phyloP scores from a whole-genome alignment of 192 early-diverging fungal genomes.

The Rhizoclosmatium globosum region DNA sequence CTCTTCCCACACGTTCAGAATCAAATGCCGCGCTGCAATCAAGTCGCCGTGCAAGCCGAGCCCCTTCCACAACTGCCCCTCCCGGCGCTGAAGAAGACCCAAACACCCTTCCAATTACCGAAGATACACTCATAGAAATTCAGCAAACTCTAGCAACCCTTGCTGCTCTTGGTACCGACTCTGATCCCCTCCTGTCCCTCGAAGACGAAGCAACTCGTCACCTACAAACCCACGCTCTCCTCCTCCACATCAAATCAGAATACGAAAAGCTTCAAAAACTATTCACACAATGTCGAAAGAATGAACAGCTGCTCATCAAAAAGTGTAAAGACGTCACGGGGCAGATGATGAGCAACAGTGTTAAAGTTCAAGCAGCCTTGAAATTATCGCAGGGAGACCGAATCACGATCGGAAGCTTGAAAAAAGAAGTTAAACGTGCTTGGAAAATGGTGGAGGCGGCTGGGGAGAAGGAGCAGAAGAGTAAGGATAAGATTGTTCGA shows the following conservation, averaged over 20 bases:
- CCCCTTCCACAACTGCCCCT: too few species aligned
- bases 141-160: slow-evolving; percentile 38
- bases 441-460: slow-evolving; percentile 65
- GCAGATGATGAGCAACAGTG: slow-evolving; percentile 53
- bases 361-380: slow-evolving; percentile 60
- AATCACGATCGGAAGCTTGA: slow-evolving; percentile 49
- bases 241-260: slow-evolving; percentile 44
- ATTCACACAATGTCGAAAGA: slow-evolving; percentile 57
- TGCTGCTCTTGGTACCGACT: slow-evolving; percentile 21
- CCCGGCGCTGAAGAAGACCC: too few species aligned
- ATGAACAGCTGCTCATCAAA: slow-evolving; percentile 54
- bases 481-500: slow-evolving; percentile 53
- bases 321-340: slow-evolving; percentile 58
- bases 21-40: too few species aligned
- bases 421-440: slow-evolving; percentile 63
- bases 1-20: too few species aligned
- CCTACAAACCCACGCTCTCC: background rate
- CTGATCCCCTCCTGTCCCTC: background rate
- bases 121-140: slow-evolving; percentile 39
- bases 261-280: slow-evolving; percentile 62
- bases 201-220: background rate
- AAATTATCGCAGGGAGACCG: slow-evolving; percentile 59
- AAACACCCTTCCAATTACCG: slow-evolving; percentile 2
- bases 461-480: slow-evolving; percentile 52
- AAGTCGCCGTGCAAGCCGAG: too few species aligned